These are phyloP conservation scores for Domatiomyces globalis DNA, from an alignment of 2,329 filamentous ascomycete genomes.

Conservation along the genomic window DNA sequence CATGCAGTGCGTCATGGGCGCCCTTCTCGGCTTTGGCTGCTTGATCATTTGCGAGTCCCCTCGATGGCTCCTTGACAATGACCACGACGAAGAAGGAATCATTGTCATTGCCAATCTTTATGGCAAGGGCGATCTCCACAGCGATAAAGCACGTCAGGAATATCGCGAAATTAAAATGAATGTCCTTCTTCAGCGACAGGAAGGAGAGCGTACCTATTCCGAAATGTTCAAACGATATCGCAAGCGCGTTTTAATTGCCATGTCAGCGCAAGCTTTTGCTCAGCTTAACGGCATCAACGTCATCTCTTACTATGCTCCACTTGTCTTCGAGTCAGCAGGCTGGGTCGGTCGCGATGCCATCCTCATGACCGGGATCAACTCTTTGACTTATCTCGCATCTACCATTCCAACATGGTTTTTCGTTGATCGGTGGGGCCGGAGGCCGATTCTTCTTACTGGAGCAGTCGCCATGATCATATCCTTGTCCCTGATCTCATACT, in stretches of 20 bases:
- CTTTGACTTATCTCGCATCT: slow-evolving; percentile 75
- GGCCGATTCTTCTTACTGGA: slow-evolving; percentile 77
- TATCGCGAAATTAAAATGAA: slow-evolving; percentile 99
- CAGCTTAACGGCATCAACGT: slow-evolving; percentile 99
- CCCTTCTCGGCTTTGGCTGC: slow-evolving; percentile 69
- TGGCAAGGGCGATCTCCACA: slow-evolving; percentile 87
- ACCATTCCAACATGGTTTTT: slow-evolving; percentile 96
- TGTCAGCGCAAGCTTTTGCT: slow-evolving; percentile 91
- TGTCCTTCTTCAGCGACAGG: slow-evolving; percentile 80
- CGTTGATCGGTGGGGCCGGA: slow-evolving; percentile 80
- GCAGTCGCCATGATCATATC: slow-evolving; percentile 81
- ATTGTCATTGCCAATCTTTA: slow-evolving; percentile 97
- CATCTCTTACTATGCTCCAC: slow-evolving; percentile 94
- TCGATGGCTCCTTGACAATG: slow-evolving; percentile 93
- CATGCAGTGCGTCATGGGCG: slow-evolving; percentile 92
- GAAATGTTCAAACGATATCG: slow-evolving; percentile 94
- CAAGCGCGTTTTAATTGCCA: slow-evolving; percentile 91
- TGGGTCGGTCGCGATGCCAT: slow-evolving; percentile 84
- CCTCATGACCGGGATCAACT: slow-evolving; percentile 95
- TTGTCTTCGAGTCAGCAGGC: slow-evolving; percentile 94
- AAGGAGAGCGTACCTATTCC: slow-evolving; percentile 77
- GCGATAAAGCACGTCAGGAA: slow-evolving; percentile 81
- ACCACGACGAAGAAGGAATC: slow-evolving; percentile 96
- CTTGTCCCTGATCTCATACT: slow-evolving; percentile 83
- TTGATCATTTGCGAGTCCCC: slow-evolving; percentile 93